Conservation (phyloP, 2,329 filamentous ascomycete genomes). For the Xylaria sp. region DNA sequence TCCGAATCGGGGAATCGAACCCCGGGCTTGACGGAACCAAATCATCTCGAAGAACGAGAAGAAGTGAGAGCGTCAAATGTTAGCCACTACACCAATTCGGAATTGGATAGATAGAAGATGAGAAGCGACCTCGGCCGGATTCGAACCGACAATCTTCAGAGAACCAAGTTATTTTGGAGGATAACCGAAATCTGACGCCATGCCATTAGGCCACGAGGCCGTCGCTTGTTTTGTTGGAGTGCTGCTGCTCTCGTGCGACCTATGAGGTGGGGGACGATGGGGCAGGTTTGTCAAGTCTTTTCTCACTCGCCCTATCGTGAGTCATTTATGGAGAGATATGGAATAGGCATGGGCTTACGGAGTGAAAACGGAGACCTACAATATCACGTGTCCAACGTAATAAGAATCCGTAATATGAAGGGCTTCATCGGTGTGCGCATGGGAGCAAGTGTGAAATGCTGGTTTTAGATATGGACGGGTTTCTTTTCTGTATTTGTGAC, state of each 20-base stretch:
- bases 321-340: neutral
- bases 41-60: neutral
- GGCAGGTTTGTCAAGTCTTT: neutral
- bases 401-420: no score
- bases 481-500: no score
- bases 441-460: no score
- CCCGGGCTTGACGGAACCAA: slow-evolving; percentile 22
- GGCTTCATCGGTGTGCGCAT: no score
- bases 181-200: slow-evolving; percentile 20
- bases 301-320: neutral
- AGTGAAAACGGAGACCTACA: no score
- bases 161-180: neutral
- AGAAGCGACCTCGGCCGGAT: slow-evolving; percentile 19
- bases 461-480: no score
- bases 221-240: neutral
- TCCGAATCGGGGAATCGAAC: slow-evolving; percentile 30
- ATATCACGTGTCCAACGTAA: no score
- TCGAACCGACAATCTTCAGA: slow-evolving; percentile 22
- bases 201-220: slow-evolving; percentile 22
- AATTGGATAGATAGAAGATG: neutral
- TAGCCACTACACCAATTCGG: slow-evolving; percentile 35
- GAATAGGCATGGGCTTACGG: no score
- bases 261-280: neutral
- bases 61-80: slow-evolving; percentile 34
- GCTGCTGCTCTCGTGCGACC: neutral